These are phyloP conservation scores for Solanum ahanhuiri DNA, from an alignment of 257 asterid genomes.

Conservation along the genomic window DNA sequence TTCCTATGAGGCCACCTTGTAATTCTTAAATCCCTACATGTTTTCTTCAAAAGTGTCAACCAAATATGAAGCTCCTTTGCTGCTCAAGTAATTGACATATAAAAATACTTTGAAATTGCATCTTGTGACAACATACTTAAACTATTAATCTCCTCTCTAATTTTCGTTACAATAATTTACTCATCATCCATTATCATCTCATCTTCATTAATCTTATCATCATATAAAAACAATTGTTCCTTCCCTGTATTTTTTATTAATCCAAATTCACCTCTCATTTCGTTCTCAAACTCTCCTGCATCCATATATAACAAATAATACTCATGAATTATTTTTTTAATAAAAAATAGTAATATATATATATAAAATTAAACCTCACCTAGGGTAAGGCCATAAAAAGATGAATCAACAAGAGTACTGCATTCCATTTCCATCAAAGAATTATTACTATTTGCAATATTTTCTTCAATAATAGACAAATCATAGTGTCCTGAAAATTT, in stretches of 20 bases:
- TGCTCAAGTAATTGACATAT: conserved; percentile 74
- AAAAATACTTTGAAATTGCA: conserved; percentile 43
- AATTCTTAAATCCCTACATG: conserved; percentile 74
- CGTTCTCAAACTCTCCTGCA: conserved; percentile 14
- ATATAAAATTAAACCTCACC: conserved; percentile 10
- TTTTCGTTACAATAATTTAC: not conserved
- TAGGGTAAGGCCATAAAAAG: conserved; percentile 13
- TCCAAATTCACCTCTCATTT: conserved; percentile 3
- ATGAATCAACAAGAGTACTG: conserved; percentile 6
- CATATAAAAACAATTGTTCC: conserved; percentile 4
- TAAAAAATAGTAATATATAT: too few species aligned
- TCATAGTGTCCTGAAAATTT: not conserved
- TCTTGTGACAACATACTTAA: conserved; percentile 30
- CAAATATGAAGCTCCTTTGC: conserved; percentile 74
- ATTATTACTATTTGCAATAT: conserved; percentile 9
- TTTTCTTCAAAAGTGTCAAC: conserved; percentile 66
- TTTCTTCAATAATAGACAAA: not conserved
- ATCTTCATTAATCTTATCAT: not conserved
- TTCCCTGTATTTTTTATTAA: not conserved
- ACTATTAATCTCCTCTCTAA: conserved; percentile 5
- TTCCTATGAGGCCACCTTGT: conserved; percentile 82
- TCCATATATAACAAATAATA: too few species aligned
- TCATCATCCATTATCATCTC: not conserved
- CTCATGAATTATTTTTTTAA: too few species aligned
- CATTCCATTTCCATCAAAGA: conserved; percentile 9